Base-by-base conservation (phyloP, 495 filamentous ascomycete species). In the Thermothielavioides terrestris region DNA sequence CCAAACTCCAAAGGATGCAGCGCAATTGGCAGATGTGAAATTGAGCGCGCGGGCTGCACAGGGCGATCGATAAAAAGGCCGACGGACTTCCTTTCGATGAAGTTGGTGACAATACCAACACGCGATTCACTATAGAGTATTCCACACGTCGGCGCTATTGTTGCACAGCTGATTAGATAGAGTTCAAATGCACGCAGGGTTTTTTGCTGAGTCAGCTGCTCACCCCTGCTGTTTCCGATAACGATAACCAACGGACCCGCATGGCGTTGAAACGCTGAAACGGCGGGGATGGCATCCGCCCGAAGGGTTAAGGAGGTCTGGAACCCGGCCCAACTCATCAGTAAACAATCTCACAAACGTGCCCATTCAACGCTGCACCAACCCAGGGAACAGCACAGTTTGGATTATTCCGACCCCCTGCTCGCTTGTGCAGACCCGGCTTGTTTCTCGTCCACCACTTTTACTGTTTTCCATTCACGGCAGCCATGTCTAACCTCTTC, bases 401-500 rank as follows among this genome's bases (percentile, higher is more conserved):
- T 36, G 30, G 12, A 10, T 20, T 27, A 21, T 27, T 40, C n/a
- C 18, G 27, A 14, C 11, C 22, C 18, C 18, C 9, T 26, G 6
- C 26, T 22, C 12, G 12, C 8, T 4, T 22, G n/a, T 20, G 4
- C 2, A 26, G 17, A 31, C 15, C 14, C 21, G 3, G 7, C 11
- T 2, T 22, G 2, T n/a, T 22, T 17, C 37, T 37, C 3, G 4
- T 5, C 17, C 22, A 15, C 12, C 9, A 11, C 12, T 15, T 39
- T 23, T 3, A 34, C 17, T 40, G 18, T 40, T 32, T 6, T 46
- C 15, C 14, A 12, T 44, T 44, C 20, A 32, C 34, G 23, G 23
- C 55, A 62, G 76, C 61, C 48, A 88, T 88, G 84, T 82, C 83
- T 53, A 84, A 80, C 64, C 77, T 87, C 64, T 84, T 88, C 57